These are phyloP conservation scores for Dictyostelium firmibasis DNA, from an alignment of 78 protist genomes.

Conservation along the genomic window DNA sequence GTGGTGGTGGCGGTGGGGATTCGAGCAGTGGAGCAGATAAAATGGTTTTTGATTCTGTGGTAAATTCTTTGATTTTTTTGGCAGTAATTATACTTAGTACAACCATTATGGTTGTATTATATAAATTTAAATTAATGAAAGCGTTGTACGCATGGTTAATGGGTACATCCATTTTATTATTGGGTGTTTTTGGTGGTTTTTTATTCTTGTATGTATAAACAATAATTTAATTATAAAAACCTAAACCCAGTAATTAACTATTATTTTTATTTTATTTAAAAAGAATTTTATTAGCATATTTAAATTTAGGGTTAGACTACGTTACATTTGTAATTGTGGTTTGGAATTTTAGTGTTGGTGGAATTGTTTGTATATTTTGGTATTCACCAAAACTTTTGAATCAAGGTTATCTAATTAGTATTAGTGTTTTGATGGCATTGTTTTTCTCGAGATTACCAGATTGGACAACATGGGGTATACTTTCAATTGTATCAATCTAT, in stretches of 20 bases:
- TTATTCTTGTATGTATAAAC: constrained; percentile 53
- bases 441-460: constrained; percentile 90
- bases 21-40: neutral
- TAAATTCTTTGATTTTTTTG: constrained; percentile 68
- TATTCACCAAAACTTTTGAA: constrained; percentile 51
- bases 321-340: constrained; percentile 77
- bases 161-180: constrained; percentile 55
- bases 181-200: constrained; percentile 83
- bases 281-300: constrained; percentile 27
- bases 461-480: constrained; percentile 97
- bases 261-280: too few species aligned
- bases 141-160: constrained; percentile 84
- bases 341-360: constrained; percentile 95
- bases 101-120: constrained; percentile 75
- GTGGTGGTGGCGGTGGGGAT: neutral
- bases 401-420: constrained; percentile 57
- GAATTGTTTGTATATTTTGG: constrained; percentile 90
- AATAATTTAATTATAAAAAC: neutral
- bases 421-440: constrained; percentile 83
- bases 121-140: constrained; percentile 72
- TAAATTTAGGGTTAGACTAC: constrained; percentile 73
- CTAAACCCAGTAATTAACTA: too few species aligned
- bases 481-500: constrained; percentile 91
- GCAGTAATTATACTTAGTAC: constrained; percentile 70
- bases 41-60: constrained; percentile 21